Evolutionary conservation across 2,329 filamentous ascomycete genomes (phyloP).

Genomic region (Thelonectria discophora): DNA sequence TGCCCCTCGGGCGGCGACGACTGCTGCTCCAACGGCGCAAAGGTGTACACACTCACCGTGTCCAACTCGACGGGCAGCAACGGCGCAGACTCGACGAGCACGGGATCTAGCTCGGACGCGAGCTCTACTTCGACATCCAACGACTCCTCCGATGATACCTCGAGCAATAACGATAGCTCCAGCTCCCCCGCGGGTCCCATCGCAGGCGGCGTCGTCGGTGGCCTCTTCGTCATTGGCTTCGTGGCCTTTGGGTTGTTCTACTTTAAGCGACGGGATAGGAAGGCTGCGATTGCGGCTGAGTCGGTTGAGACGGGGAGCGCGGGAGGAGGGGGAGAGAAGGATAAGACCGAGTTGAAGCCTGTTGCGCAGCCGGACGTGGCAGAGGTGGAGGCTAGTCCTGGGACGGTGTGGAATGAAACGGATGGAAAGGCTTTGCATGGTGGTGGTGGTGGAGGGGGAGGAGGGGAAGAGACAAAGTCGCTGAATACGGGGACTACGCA

Average conservation of each 20-base stretch:
- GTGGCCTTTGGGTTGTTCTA: constrained; percentile 27
- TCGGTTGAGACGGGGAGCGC: not conserved
- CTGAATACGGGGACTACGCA: not conserved
- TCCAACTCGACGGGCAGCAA: constrained; percentile 7
- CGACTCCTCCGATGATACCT: not conserved
- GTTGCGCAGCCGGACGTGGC: not conserved
- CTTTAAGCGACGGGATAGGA: constrained; percentile 23
- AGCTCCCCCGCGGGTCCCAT: constrained; percentile 24
- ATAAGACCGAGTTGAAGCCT: not conserved
- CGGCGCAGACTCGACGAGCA: not conserved
- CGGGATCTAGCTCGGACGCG: not conserved
- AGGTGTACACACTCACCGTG: constrained; percentile 28
- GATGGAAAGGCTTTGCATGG: not conserved
- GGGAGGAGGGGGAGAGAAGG: not conserved
- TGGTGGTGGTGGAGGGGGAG: not conserved
- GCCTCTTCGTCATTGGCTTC: constrained; percentile 28
- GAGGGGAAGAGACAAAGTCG: not conserved
- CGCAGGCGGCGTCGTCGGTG: constrained; percentile 32
- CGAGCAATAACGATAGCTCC: not conserved
- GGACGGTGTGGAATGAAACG: constrained; percentile 14
- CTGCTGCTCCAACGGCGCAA: constrained; percentile 32
- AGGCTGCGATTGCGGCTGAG: not conserved
- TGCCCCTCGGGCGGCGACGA: constrained; percentile 27
- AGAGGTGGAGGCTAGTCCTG: constrained; percentile 8
- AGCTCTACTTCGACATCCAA: not conserved